Conservation (phyloP, 208 protist genomes). For the Giardia muris region DNA sequence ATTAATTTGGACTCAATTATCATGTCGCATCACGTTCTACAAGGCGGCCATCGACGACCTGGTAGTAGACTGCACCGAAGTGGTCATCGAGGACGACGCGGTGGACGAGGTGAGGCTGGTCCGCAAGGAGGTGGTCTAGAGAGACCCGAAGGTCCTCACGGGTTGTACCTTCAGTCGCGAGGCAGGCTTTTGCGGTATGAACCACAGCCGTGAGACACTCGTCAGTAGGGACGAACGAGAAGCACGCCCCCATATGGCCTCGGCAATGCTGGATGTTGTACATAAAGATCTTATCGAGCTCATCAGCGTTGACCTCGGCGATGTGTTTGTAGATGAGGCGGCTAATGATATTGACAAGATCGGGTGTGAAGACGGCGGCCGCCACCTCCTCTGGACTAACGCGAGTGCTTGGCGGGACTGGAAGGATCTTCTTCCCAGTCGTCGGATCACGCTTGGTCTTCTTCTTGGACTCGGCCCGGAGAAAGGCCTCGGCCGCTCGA, state of each 20-base stretch:
- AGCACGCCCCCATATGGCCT: neutral
- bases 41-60: neutral
- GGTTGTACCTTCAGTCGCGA: neutral
- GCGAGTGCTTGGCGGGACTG: neutral
- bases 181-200: neutral
- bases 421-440: neutral
- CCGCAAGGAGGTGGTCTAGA: neutral
- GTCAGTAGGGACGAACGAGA: neutral
- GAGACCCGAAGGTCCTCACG: neutral
- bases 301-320: neutral
- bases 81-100: neutral
- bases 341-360: neutral
- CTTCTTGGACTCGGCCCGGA: neutral
- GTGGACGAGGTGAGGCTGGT: neutral
- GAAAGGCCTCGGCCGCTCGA: neutral
- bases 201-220: neutral
- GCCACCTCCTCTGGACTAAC: neutral
- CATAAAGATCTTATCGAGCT: neutral
- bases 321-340: neutral
- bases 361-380: neutral
- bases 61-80: neutral
- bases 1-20: too few relatives aligned
- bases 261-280: neutral
- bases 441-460: neutral
- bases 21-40: too few relatives aligned